These are phyloP conservation scores for Phaeosphaeriaceae sp. DNA, from an alignment of 2,329 filamentous ascomycete genomes.

Conservation along the genomic window DNA sequence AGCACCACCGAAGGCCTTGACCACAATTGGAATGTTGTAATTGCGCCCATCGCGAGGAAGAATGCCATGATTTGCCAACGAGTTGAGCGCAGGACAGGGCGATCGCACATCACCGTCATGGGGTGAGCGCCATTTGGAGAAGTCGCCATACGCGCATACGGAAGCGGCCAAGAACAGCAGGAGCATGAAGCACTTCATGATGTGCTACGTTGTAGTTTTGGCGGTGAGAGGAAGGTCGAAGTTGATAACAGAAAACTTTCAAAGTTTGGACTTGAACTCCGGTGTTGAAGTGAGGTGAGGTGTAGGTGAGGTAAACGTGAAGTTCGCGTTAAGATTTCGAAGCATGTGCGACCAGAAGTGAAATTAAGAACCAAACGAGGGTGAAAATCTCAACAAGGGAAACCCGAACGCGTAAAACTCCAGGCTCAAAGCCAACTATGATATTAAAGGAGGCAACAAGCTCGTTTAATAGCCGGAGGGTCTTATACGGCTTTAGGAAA, in stretches of 20 bases:
- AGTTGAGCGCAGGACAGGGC: slow-evolving; percentile 43
- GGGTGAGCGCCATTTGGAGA: slow-evolving; percentile 24
- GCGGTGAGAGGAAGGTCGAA: neutral
- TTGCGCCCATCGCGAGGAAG: slow-evolving; percentile 42
- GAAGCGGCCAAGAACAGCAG: neutral
- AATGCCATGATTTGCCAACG: slow-evolving; percentile 43
- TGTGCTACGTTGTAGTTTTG: neutral
- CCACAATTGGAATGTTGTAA: slow-evolving; percentile 35
- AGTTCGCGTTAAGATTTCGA: too few relatives aligned
- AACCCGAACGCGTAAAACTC: too few relatives aligned
- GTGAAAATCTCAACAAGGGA: neutral
- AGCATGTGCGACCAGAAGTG: too few relatives aligned
- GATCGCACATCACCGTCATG: slow-evolving; percentile 16
- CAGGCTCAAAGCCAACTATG: too few relatives aligned
- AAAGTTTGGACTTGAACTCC: too few relatives aligned
- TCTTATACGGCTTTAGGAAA: neutral
- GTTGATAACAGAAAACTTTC: neutral
- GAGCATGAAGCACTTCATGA: slow-evolving; percentile 7
- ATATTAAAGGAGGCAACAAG: too few relatives aligned
- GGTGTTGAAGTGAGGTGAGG: too few relatives aligned
- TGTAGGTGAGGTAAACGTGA: too few relatives aligned
- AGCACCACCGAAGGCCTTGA: slow-evolving; percentile 26
- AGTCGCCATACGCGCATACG: slow-evolving; percentile 9
- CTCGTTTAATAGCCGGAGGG: neutral
- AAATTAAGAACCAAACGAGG: neutral